Evolutionary conservation across 306 rosid species (phyloP).

Genomic region (Abrus pulchellus): DNA sequence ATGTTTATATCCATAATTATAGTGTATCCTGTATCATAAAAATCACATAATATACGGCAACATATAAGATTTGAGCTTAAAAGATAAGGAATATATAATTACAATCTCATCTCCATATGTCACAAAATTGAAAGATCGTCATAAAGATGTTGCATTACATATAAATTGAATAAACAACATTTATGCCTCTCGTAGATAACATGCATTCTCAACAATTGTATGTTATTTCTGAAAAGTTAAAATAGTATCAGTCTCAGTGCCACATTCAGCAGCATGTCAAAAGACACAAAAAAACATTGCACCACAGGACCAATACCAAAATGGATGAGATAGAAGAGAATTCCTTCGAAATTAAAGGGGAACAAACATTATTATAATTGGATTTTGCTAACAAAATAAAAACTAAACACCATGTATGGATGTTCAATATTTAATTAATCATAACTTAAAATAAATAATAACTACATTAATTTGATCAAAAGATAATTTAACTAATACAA

Average conservation of each 20-base stretch:
- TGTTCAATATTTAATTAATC: neutral
- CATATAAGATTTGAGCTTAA: slow-evolving; percentile 19
- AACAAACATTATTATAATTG: slow-evolving; percentile 14
- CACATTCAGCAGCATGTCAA: neutral
- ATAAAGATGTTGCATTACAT: neutral
- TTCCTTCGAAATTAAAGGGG: too few relatives aligned
- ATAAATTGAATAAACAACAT: neutral
- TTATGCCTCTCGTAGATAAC: neutral
- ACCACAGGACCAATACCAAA: neutral
- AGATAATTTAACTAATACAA: slow-evolving; percentile 1
- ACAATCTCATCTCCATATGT: slow-evolving; percentile 5
- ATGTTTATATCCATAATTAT: slow-evolving; percentile 10
- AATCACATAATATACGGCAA: slow-evolving; percentile 3
- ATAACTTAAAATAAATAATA: neutral
- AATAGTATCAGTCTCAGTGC: neutral
- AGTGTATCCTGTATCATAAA: slow-evolving; percentile 17
- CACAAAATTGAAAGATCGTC: slow-evolving; percentile 34
- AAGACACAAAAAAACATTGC: slow-evolving; percentile 1
- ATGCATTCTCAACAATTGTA: neutral
- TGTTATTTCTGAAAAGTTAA: neutral
- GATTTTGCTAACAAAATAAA: slow-evolving; percentile 1
- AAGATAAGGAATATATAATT: slow-evolving; percentile 13
- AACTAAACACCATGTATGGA: neutral
- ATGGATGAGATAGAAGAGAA: neutral
- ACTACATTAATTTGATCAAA: slow-evolving; percentile 4